A percentile compares a stretch with the other conserved stretches of the same genome.
Conservation (phyloP, 2,329 filamentous ascomycete genomes). For the Pezicula radicicola region DNA sequence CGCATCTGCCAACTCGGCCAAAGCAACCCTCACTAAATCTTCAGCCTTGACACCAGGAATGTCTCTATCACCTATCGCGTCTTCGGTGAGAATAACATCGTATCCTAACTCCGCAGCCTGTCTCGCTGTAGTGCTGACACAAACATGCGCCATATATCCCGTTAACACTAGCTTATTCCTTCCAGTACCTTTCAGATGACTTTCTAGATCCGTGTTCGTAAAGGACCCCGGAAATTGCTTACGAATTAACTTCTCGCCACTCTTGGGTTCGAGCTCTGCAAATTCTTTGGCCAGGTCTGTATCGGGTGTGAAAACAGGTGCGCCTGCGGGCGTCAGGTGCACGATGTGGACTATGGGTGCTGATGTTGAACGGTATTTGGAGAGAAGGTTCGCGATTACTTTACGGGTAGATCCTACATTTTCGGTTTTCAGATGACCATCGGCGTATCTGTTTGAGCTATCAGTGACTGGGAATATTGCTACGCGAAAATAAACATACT, state of each 20-base stretch:
- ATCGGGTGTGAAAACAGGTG: constrained; percentile 63
- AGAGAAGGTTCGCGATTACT: constrained; percentile 53
- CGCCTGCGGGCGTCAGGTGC: constrained; percentile 57
- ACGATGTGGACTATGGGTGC: constrained; percentile 58
- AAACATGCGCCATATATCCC: constrained; percentile 64
- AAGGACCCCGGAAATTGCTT: constrained; percentile 61
- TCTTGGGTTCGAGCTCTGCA: constrained; percentile 49
- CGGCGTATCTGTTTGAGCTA: constrained; percentile 34
- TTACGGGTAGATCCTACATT: constrained; percentile 51
- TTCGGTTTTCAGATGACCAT: constrained; percentile 53
- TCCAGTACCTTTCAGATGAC: constrained; percentile 45
- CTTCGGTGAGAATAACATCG: constrained; percentile 58
- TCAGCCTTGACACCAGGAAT: constrained; percentile 57
- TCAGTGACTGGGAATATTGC: neutral
- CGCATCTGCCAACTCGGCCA: constrained; percentile 57
- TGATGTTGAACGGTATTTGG: constrained; percentile 53
- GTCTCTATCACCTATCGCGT: constrained; percentile 61
- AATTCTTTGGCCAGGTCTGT: constrained; percentile 60
- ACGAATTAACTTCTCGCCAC: constrained; percentile 51
- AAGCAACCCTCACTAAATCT: constrained; percentile 44
- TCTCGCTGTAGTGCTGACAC: constrained; percentile 59
- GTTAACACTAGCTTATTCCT: constrained; percentile 57
- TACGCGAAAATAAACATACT: constrained; percentile 40
- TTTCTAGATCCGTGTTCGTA: constrained; percentile 55
- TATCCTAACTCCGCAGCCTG: constrained; percentile 56